Base-by-base conservation (phyloP, 1,284 basidiomycete genomes). In the Moesziomyces globuligerus region DNA sequence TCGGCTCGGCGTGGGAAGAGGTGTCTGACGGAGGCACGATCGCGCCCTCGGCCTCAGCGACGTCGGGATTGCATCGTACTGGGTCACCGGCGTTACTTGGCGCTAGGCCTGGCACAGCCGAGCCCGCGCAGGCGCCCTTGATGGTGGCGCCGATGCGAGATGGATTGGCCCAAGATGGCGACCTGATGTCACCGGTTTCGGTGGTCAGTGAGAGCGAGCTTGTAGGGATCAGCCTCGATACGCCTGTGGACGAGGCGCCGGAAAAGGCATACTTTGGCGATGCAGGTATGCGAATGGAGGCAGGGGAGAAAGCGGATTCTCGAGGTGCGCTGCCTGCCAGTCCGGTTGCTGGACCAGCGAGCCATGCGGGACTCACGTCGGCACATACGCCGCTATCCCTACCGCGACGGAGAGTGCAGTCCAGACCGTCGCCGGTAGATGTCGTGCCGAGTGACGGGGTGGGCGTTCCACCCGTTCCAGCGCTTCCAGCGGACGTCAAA, bases 1-100 rank as follows among this genome's bases (percentile, higher is more conserved):
- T 53, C 1, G 69, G 60, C 11, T 72, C 69, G 7, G 69, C 44
- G 4, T 72, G 69, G 69, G 69, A 72, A 44, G 69, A 72, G 44
- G 58, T 72, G 7, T 72, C 69, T n/a, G 69, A 72, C n/a, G 69
- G 64, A 3, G 69, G 69, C 29, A 72, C 69, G 13, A 61, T 72
- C 24, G 62, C 69, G 3, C 46, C 56, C 3, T 65, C 52, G 3
- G 37, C 29, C 3, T 62, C 52, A 6, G 46, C 48, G 24, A 47
- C 42, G 20, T 29, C 42, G 25, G 41, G 20, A 1, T 13, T 58
- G n/a, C n/a, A 41, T 18, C 46, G 55, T 2, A 43, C 51, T 7
- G 47, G 37, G 1, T 66, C 61, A 18, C 62, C 50, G 3, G 38
- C 43, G 47, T 38, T 50, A 13, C 29, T 15, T 6, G 13, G 29